Percentiles rank a stretch among this genome's conserved stretches.
These are phyloP conservation scores for Solanum lycopersicoides DNA, from an alignment of 257 asterid species.

Conservation along the genomic window DNA sequence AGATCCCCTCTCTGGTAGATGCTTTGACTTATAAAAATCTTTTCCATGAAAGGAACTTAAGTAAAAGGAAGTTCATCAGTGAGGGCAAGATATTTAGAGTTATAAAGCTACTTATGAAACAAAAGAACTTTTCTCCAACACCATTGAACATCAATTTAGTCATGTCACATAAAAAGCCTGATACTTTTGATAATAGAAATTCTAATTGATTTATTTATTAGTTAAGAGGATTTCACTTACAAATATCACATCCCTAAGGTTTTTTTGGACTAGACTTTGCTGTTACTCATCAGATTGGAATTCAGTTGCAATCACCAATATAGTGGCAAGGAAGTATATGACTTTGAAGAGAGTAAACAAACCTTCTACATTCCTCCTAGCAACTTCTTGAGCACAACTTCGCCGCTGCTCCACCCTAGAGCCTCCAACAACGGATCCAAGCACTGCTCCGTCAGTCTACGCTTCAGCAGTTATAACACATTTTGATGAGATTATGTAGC, in stretches of 20 bases:
- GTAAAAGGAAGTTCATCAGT: background rate
- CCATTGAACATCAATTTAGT: background rate
- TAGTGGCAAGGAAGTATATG: background rate
- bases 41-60: background rate
- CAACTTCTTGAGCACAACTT: constrained; percentile 74
- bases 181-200: background rate
- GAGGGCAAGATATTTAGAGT: background rate
- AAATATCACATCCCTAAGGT: background rate
- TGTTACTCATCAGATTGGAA: background rate
- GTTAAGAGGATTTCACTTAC: background rate
- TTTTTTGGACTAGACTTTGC: background rate
- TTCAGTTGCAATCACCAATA: background rate
- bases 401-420: constrained; percentile 57
- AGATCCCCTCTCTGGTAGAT: background rate
- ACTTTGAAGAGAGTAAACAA: background rate
- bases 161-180: background rate
- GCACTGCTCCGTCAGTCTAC: constrained; percentile 68
- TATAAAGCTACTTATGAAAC: background rate
- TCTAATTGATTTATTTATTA: background rate
- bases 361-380: constrained; percentile 83
- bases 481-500: background rate
- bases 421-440: constrained; percentile 95
- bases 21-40: background rate
- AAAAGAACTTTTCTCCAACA: background rate
- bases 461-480: background rate